Evolutionary conservation across 306 rosid species (phyloP).

Genomic region (Rubus parviflorus): DNA sequence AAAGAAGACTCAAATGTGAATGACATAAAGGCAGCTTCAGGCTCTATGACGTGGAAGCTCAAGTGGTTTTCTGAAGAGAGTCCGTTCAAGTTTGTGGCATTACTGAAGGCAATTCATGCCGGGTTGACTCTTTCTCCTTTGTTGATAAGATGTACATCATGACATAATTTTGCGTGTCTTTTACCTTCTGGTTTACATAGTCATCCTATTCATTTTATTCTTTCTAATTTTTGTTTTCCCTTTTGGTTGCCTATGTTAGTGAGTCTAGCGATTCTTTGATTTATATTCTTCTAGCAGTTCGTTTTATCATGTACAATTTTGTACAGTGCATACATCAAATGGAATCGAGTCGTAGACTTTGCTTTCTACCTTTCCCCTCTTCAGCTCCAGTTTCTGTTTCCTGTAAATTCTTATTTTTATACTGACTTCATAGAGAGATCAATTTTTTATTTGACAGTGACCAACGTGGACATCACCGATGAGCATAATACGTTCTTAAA

Average conservation of each 20-base stretch:
- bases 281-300: slow-evolving; percentile 22
- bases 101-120: slow-evolving; percentile 74
- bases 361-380: not conserved
- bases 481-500: not conserved
- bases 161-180: slow-evolving; percentile 5
- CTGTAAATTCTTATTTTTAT: not conserved
- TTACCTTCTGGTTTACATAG: slow-evolving; percentile 7
- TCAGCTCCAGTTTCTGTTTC: not conserved
- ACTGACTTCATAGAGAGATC: not conserved
- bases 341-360: not conserved
- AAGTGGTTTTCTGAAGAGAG: slow-evolving; percentile 65
- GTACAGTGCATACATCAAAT: slow-evolving; percentile 37
- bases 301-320: slow-evolving; percentile 33
- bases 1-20: slow-evolving; percentile 22
- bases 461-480: not conserved
- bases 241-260: slow-evolving; percentile 36
- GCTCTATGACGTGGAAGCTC: slow-evolving; percentile 58
- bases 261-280: slow-evolving; percentile 53
- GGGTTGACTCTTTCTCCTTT: slow-evolving; percentile 45
- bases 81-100: slow-evolving; percentile 63
- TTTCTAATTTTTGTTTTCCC: slow-evolving; percentile 36
- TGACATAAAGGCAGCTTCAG: slow-evolving; percentile 31
- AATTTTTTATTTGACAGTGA: not conserved
- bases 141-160: slow-evolving; percentile 53
- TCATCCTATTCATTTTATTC: slow-evolving; percentile 66